These are phyloP conservation scores for Umbelopsis sp. DNA, from an alignment of 192 early-diverging fungal species.

Conservation along the genomic window DNA sequence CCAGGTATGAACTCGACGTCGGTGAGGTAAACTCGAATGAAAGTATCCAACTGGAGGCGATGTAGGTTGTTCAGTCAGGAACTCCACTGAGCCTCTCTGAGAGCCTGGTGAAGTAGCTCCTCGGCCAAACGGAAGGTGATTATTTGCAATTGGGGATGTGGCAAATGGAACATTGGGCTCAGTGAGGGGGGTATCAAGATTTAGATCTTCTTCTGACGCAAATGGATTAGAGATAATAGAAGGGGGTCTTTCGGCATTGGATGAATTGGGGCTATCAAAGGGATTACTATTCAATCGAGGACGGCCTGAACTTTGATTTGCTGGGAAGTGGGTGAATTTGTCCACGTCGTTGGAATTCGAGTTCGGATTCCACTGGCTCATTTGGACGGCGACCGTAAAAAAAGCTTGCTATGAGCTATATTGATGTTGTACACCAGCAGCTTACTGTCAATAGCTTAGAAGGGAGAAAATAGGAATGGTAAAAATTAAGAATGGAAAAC, in stretches of 20 bases:
- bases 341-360: conserved; percentile 15
- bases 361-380: conserved; percentile 16
- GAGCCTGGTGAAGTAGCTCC: neutral
- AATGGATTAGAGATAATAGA: neutral
- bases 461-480: neutral
- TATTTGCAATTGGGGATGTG: neutral
- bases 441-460: neutral
- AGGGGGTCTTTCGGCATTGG: neutral
- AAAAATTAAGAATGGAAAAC: neutral
- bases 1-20: conserved; percentile 10
- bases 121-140: neutral
- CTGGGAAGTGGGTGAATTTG: neutral
- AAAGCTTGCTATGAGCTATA: conserved; percentile 6
- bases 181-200: neutral
- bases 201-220: neutral
- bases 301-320: neutral
- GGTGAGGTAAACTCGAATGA: neutral
- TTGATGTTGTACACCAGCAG: neutral
- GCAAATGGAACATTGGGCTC: neutral
- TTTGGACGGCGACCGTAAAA: neutral
- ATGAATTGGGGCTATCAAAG: neutral
- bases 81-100: neutral
- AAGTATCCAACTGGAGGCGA: conserved; percentile 5
- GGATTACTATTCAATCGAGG: neutral
- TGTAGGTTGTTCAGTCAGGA: neutral